phyloP scores from a whole-genome alignment of 2,329 filamentous ascomycete genomes.

The Penicillium glabrum region DNA sequence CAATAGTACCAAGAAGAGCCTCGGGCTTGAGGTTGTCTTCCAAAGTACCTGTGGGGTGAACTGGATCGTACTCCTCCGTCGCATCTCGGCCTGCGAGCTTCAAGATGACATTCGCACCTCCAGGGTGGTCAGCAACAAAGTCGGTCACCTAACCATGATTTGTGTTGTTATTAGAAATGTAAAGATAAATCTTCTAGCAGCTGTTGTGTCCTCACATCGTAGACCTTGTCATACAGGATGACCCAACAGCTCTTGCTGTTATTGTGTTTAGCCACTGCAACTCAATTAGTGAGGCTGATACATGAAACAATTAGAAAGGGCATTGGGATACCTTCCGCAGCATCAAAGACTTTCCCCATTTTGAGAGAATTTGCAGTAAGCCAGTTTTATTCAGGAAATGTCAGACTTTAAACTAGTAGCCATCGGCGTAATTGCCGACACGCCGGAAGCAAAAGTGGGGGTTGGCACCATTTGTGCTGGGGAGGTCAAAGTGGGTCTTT shows the following conservation, averaged over 20 bases:
- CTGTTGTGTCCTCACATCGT: background rate
- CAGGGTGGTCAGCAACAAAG: conserved; percentile 26
- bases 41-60: conserved; percentile 31
- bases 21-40: conserved; percentile 24
- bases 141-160: conserved; percentile 2
- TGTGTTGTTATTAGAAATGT: background rate
- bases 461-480: background rate
- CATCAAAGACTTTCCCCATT: conserved; percentile 11
- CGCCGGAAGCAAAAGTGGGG: background rate
- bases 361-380: background rate
- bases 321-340: conserved; percentile 35
- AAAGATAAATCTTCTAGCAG: conserved; percentile 15
- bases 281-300: background rate
- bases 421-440: background rate
- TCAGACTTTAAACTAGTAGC: background rate
- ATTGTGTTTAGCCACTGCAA: conserved; percentile 5
- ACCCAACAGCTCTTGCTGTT: conserved; percentile 7
- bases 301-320: background rate
- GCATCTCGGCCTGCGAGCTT: conserved; percentile 36
- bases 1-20: conserved; percentile 26
- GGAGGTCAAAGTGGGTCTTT: background rate
- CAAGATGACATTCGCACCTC: conserved; percentile 34
- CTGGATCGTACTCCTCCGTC: conserved; percentile 35
- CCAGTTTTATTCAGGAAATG: too few species aligned
- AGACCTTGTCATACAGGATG: conserved; percentile 8